Conservation (phyloP, 1,284 basidiomycete species). For the Pterulicium gracile region DNA sequence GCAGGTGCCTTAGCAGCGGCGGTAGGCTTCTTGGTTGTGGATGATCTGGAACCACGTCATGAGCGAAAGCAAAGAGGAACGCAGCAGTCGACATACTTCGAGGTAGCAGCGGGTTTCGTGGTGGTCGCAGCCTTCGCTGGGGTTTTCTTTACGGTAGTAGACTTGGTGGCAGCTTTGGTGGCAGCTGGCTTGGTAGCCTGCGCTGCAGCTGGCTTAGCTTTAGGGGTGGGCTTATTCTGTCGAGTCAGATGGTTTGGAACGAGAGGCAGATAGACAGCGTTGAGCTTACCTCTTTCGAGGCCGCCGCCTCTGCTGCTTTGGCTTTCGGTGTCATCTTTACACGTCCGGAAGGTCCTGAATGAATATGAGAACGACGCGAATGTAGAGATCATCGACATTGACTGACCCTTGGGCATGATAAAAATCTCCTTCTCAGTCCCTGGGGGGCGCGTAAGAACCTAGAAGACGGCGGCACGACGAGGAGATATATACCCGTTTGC, state of each 20-base stretch:
- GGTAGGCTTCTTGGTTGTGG: constrained; percentile 11
- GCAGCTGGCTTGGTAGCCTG: constrained; percentile 14
- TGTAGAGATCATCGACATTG: constrained; percentile 5
- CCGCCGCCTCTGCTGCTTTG: constrained; percentile 35
- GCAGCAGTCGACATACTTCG: not conserved
- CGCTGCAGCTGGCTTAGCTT: constrained; percentile 18
- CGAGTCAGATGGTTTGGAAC: constrained; percentile 12
- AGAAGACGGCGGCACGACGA: not conserved
- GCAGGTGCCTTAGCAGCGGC: constrained; percentile 8
- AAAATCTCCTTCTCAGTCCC: constrained; percentile 78
- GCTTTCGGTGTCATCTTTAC: constrained; percentile 76
- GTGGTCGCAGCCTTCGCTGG: constrained; percentile 14
- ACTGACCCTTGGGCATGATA: constrained; percentile 74
- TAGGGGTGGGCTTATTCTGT: constrained; percentile 50
- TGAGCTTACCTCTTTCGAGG: constrained; percentile 56
- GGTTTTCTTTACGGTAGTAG: constrained; percentile 13
- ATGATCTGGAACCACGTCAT: not conserved
- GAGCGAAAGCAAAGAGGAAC: not conserved
- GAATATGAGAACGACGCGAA: constrained; percentile 3
- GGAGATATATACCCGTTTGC: constrained; percentile 22
- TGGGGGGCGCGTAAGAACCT: not conserved
- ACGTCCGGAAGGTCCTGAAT: constrained; percentile 60
- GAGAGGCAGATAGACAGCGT: constrained; percentile 5
- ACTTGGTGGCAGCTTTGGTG: constrained; percentile 14
- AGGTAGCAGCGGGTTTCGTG: constrained; percentile 14